Conservation (phyloP, 352 stramenopile species). For the Globisporangium yorkense region DNA sequence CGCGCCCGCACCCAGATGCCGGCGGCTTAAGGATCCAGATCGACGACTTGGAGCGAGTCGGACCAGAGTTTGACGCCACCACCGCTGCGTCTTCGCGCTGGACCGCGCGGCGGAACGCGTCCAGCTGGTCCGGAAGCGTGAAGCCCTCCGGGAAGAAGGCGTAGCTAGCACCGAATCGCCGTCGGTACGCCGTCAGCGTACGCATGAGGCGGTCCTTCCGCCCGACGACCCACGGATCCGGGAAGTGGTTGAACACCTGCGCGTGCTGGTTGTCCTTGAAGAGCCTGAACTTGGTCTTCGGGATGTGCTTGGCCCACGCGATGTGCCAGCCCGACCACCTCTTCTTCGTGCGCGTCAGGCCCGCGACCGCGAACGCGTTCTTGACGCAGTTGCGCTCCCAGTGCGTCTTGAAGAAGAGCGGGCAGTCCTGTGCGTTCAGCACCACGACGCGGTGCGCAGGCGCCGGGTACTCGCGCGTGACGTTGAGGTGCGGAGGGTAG, state of each 20-base stretch:
- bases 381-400: constrained; percentile 93
- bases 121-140: constrained; percentile 68
- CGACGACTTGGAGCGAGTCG: constrained; percentile 7
- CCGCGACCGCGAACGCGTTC: constrained; percentile 80
- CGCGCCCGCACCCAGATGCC: constrained; percentile 78
- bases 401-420: constrained; percentile 75
- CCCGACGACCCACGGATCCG: constrained; percentile 86
- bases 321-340: constrained; percentile 48
- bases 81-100: constrained; percentile 24
- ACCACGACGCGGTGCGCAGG: constrained; percentile 18
- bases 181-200: constrained; percentile 53
- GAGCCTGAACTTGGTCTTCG: constrained; percentile 45
- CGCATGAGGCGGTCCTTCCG: constrained; percentile 87
- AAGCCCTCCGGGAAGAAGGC: constrained; percentile 85
- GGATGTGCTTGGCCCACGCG: constrained; percentile 71
- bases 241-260: constrained; percentile 88
- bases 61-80: not conserved
- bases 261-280: constrained; percentile 28
- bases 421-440: constrained; percentile 33
- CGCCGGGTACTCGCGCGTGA: constrained; percentile 31
- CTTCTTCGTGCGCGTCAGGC: constrained; percentile 58
- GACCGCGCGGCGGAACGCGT: constrained; percentile 45
- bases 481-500: constrained; percentile 69
- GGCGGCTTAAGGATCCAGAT: constrained; percentile 89
- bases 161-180: constrained; percentile 53